phyloP scores from a whole-genome alignment of 1,139 yeast species.

The Scheffersomyces segobiensis region DNA sequence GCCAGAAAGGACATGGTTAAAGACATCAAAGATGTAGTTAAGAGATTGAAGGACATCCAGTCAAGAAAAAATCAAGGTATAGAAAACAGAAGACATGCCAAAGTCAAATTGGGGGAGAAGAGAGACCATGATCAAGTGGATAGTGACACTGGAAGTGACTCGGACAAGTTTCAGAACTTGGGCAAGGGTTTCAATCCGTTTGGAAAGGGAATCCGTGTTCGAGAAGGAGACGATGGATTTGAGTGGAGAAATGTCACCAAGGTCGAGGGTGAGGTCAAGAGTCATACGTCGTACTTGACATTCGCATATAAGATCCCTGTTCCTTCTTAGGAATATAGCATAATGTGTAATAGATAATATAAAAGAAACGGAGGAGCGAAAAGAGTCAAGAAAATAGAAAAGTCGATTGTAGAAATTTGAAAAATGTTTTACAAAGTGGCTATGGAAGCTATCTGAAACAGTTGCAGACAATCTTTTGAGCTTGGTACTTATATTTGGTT shows the following conservation, averaged over 20 bases:
- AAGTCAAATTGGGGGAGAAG: conserved; percentile 18
- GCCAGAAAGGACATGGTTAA: conserved; percentile 88
- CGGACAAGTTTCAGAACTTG: conserved; percentile 28
- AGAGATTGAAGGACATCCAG: conserved; percentile 78
- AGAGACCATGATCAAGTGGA: conserved; percentile 16
- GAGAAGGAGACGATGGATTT: conserved; percentile 81
- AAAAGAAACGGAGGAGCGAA: background rate
- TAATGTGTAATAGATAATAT: background rate
- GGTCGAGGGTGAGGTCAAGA: conserved; percentile 81
- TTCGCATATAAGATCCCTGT: conserved; percentile 61
- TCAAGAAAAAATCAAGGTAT: conserved; percentile 73
- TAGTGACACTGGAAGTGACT: conserved; percentile 6
- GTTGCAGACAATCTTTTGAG: no score
- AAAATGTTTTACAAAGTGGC: background rate
- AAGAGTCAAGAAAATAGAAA: background rate
- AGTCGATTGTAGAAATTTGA: background rate
- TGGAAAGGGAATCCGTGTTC: conserved; percentile 78
- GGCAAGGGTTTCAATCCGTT: conserved; percentile 81
- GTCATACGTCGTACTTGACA: conserved; percentile 91
- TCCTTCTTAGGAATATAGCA: background rate
- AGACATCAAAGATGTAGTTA: conserved; percentile 76
- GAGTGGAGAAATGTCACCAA: conserved; percentile 83
- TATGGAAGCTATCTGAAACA: background rate
- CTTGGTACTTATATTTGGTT: no score
- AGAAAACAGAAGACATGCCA: conserved; percentile 51